A percentile compares a stretch with the other conserved stretches of the same genome.
These are phyloP conservation scores for Breviolum minutum DNA, from an alignment of 73 alveolate genomes.

Conservation along the genomic window DNA sequence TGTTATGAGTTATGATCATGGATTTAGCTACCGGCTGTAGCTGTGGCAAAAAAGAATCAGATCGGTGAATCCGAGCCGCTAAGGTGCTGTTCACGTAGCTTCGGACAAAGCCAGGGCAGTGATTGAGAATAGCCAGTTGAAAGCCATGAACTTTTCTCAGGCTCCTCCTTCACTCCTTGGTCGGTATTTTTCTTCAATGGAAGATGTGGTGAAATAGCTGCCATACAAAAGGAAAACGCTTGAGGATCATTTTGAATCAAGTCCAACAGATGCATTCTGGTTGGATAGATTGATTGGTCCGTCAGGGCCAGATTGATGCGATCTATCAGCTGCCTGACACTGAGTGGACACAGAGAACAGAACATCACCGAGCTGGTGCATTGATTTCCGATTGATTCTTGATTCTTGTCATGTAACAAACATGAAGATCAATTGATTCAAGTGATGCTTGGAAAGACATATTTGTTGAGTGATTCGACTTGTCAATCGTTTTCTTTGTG, in stretches of 20 bases:
- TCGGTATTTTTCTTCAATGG: neutral
- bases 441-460: neutral
- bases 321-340: neutral
- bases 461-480: too few species aligned
- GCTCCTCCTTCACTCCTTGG: neutral
- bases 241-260: too few species aligned
- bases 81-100: neutral
- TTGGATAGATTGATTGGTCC: neutral
- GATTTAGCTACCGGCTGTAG: too few species aligned
- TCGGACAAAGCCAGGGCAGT: conserved; percentile 9
- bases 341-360: neutral
- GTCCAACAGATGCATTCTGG: too few species aligned
- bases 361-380: neutral
- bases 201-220: too few species aligned
- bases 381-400: neutral
- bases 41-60: neutral
- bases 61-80: neutral
- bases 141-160: conserved; percentile 14
- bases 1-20: too few species aligned
- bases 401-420: too few species aligned
- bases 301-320: conserved; percentile 4
- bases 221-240: too few species aligned
- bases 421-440: neutral
- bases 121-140: conserved; percentile 9
- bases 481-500: too few species aligned